Evolutionary conservation across 345 rosid species (phyloP).

Genomic region (Pistacia atlantica): DNA sequence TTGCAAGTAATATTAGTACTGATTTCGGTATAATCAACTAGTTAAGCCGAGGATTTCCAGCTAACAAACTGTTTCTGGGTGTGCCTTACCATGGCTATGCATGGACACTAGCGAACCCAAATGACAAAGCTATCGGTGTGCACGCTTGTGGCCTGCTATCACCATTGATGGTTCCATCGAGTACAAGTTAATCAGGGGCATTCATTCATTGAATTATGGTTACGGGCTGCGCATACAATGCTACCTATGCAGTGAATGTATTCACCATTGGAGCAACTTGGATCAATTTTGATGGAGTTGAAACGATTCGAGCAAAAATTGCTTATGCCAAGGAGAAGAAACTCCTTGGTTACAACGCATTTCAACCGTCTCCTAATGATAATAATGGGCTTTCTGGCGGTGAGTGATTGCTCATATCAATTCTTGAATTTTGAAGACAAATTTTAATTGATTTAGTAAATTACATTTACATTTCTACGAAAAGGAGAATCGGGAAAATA

Average conservation of each 20-base stretch:
- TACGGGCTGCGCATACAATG: slow-evolving; percentile 19
- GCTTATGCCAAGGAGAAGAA: slow-evolving; percentile 20
- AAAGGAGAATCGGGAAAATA: slow-evolving; percentile 15
- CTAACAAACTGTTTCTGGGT: slow-evolving; percentile 30
- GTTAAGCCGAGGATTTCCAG: slow-evolving; percentile 28
- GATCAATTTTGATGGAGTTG: slow-evolving; percentile 29
- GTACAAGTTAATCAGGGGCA: slow-evolving; percentile 14
- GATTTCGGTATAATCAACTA: slow-evolving; percentile 32
- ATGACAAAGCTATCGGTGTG: not conserved
- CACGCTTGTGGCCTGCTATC: not conserved
- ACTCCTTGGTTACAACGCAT: slow-evolving; percentile 14
- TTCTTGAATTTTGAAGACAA: not conserved
- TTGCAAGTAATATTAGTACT: slow-evolving; percentile 17
- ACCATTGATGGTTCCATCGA: slow-evolving; percentile 24
- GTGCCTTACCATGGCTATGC: slow-evolving; percentile 39
- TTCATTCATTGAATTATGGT: slow-evolving; percentile 21
- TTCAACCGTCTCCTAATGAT: slow-evolving; percentile 12
- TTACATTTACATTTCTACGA: slow-evolving; percentile 27
- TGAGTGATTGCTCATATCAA: not conserved
- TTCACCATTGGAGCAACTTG: slow-evolving; percentile 22
- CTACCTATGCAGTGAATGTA: slow-evolving; percentile 16
- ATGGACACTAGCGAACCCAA: slow-evolving; percentile 25
- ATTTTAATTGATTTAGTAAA: not conserved
- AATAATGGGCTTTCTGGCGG: slow-evolving; percentile 39
- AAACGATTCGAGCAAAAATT: slow-evolving; percentile 22